Conservation (phyloP, 148 eudicot genomes). For the Camellia sinensis region DNA sequence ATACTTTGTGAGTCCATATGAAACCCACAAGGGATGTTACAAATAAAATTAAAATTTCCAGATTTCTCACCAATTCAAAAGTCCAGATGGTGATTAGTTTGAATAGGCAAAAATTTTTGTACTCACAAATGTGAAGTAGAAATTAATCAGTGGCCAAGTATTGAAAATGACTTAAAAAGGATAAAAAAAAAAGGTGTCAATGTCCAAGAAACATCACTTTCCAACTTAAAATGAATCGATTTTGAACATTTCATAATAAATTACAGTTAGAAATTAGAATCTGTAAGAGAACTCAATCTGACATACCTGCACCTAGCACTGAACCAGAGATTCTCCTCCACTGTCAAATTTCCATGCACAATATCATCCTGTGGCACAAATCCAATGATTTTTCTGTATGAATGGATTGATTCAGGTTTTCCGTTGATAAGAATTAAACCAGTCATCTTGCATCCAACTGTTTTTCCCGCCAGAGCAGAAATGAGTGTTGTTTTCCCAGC, state of each 20-base stretch:
- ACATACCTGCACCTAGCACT: slow-evolving; percentile 81
- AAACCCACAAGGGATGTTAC: not conserved
- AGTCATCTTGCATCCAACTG: slow-evolving; percentile 53
- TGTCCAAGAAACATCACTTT: too few relatives aligned
- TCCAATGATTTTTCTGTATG: slow-evolving; percentile 67
- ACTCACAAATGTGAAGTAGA: not conserved
- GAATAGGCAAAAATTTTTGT: not conserved
- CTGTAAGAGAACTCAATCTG: not conserved
- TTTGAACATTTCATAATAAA: not conserved
- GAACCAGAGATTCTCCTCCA: slow-evolving; percentile 80
- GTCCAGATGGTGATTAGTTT: not conserved
- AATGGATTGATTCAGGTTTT: slow-evolving; percentile 51
- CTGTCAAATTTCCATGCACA: slow-evolving; percentile 78
- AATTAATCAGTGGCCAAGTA: not conserved
- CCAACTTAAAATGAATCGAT: too few relatives aligned
- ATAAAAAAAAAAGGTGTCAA: too few relatives aligned
- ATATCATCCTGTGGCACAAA: slow-evolving; percentile 91
- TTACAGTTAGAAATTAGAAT: slow-evolving; percentile 7
- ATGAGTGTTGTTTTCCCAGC: slow-evolving; percentile 80
- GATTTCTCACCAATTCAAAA: not conserved
- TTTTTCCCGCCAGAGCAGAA: slow-evolving; percentile 71
- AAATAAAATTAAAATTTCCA: not conserved
- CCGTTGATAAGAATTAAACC: slow-evolving; percentile 66
- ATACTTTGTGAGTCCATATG: not conserved
- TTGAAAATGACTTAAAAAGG: not conserved